Evolutionary conservation across 164 flowering plant species (phyloP).

Genomic region (Amborella trichopoda): DNA sequence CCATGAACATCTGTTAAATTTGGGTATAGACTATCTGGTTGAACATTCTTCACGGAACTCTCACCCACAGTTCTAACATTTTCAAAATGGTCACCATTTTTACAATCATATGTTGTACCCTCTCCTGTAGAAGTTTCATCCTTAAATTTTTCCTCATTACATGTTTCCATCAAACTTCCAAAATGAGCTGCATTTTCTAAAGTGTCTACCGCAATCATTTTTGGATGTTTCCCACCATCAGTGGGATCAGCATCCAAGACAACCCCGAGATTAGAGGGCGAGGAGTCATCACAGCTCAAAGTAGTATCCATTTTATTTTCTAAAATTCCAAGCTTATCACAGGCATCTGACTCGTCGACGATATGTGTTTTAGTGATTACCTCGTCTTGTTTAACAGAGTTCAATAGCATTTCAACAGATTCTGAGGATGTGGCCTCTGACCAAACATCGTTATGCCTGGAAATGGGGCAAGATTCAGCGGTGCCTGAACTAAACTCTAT

Average conservation of each 20-base stretch:
- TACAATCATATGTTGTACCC: slow-evolving; percentile 9
- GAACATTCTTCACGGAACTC: not conserved
- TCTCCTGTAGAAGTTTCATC: slow-evolving; percentile 11
- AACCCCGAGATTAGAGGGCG: slow-evolving; percentile 16
- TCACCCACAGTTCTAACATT: not conserved
- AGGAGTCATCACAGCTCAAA: slow-evolving; percentile 18
- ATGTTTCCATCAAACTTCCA: too few species aligned
- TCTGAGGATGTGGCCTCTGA: slow-evolving; percentile 96
- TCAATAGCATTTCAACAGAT: slow-evolving; percentile 94
- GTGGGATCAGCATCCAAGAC: slow-evolving; percentile 14
- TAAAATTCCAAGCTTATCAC: slow-evolving; percentile 27
- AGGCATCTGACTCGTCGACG: slow-evolving; percentile 33
- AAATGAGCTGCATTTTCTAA: too few species aligned
- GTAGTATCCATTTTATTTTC: slow-evolving; percentile 33
- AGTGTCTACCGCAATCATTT: too few species aligned
- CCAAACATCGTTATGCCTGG: slow-evolving; percentile 85
- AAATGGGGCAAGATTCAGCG: slow-evolving; percentile 67
- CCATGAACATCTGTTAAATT: not conserved
- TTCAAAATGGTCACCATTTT: slow-evolving; percentile 1
- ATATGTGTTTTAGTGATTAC: slow-evolving; percentile 29
- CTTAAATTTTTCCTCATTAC: slow-evolving; percentile 15
- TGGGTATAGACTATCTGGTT: not conserved
- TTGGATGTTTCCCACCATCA: too few species aligned
- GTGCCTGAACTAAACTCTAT: slow-evolving; percentile 64
- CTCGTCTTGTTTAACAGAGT: slow-evolving; percentile 93